Conservation (phyloP, 73 alveolate species). For the Blepharisma stoltei region DNA sequence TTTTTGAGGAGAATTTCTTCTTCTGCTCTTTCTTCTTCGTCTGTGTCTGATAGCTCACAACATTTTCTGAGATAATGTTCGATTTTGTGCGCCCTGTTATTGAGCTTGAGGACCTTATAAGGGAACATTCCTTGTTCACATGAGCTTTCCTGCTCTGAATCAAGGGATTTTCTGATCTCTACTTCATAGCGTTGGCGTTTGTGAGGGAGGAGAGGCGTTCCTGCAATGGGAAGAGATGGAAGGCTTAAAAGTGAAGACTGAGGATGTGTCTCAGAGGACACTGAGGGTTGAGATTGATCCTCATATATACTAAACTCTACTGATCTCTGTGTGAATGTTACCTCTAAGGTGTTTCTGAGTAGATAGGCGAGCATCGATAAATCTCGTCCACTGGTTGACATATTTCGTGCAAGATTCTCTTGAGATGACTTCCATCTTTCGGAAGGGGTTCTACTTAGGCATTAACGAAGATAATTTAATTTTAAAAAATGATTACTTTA, state of each 20-base stretch:
- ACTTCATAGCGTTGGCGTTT: background rate
- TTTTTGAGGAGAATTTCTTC: conserved; percentile 10
- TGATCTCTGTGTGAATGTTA: conserved; percentile 17
- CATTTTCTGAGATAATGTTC: background rate
- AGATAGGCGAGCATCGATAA: conserved; percentile 6
- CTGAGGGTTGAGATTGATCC: background rate
- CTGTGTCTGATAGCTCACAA: conserved; percentile 31
- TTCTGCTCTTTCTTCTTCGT: conserved; percentile 14
- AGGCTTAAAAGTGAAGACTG: background rate
- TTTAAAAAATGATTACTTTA: too few relatives aligned
- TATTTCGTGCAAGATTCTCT: conserved; percentile 25
- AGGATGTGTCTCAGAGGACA: background rate
- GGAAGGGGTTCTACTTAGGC: too few relatives aligned
- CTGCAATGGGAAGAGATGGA: background rate
- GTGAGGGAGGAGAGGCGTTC: background rate
- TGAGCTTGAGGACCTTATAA: background rate
- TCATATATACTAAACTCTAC: conserved; percentile 9
- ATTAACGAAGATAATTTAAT: too few relatives aligned
- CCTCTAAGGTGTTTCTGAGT: conserved; percentile 25
- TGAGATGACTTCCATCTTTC: conserved; percentile 29
- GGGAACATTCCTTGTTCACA: background rate
- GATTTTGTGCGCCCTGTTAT: conserved; percentile 13
- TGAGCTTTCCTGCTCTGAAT: background rate
- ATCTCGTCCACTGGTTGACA: conserved; percentile 30
- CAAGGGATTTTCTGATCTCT: background rate